Conservation (phyloP, 352 stramenopile species). For the Pythium periplocum region DNA sequence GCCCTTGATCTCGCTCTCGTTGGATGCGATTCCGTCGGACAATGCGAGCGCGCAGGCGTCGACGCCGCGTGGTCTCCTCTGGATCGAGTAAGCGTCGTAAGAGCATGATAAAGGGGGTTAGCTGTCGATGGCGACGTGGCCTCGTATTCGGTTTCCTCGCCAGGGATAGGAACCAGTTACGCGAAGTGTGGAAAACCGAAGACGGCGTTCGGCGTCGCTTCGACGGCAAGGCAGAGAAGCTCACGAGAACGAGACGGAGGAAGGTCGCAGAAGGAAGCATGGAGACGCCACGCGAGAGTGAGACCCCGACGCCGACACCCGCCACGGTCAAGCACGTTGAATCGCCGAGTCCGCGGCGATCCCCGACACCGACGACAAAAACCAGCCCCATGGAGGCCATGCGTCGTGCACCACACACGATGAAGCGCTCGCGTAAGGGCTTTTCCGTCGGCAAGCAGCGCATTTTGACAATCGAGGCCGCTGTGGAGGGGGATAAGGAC, state of each 20-base stretch:
- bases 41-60: constrained; percentile 43
- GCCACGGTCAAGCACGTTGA: too few species aligned
- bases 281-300: too few species aligned
- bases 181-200: too few species aligned
- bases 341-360: background rate
- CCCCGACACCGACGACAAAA: background rate
- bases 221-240: too few species aligned
- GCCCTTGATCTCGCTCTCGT: constrained; percentile 37
- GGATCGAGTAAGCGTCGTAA: constrained; percentile 45
- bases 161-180: background rate
- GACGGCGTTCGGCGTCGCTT: too few species aligned
- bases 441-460: constrained; percentile 13
- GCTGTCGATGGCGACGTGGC: background rate
- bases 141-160: background rate
- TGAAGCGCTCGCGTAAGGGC: constrained; percentile 8
- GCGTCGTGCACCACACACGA: background rate
- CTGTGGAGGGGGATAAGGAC: constrained; percentile 1
- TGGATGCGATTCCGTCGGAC: constrained; percentile 60
- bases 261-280: too few species aligned
- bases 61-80: constrained; percentile 40
- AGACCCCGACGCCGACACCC: too few species aligned
- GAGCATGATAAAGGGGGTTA: constrained; percentile 25
- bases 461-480: constrained; percentile 22
- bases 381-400: too few species aligned
- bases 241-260: too few species aligned